phyloP scores from a whole-genome alignment of 83 land plant genomes.

The Diphasiastrum complanatum region DNA sequence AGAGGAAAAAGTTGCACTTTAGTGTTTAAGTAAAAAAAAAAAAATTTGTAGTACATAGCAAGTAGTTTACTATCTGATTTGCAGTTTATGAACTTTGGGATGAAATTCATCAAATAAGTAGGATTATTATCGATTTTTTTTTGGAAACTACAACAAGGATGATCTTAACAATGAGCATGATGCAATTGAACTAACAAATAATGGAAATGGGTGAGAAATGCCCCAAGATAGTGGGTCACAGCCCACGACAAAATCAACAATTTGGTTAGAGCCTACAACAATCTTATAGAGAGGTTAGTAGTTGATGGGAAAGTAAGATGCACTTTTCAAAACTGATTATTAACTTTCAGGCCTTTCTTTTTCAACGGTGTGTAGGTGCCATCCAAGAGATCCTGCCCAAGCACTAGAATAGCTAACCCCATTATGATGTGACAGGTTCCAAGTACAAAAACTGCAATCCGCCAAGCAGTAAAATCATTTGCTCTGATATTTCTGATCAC shows the following conservation, averaged over 20 bases:
- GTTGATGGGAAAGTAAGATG: neutral
- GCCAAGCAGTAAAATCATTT: constrained; percentile 4
- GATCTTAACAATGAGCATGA: too few relatives aligned
- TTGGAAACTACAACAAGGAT: too few relatives aligned
- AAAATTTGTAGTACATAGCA: too few relatives aligned
- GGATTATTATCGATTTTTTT: neutral
- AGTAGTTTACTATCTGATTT: too few relatives aligned
- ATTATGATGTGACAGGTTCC: neutral
- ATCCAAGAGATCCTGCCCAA: constrained; percentile 13
- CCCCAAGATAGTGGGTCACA: too few relatives aligned
- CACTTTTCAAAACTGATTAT: constrained; percentile 8
- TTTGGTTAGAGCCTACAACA: neutral
- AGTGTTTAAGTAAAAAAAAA: too few relatives aligned
- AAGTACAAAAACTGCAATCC: constrained; percentile 9
- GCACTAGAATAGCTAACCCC: neutral
- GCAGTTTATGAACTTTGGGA: neutral
- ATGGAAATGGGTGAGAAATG: too few relatives aligned
- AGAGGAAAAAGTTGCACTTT: too few relatives aligned
- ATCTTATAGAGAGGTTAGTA: neutral
- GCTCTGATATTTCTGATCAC: constrained; percentile 16
- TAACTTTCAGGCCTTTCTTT: constrained; percentile 1
- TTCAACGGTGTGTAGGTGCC: neutral
- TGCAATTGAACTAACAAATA: too few relatives aligned
- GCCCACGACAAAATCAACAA: too few relatives aligned
- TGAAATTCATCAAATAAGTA: neutral